These are phyloP conservation scores for Stygiomarasmius scandens DNA, from an alignment of 1,284 basidiomycete species.

Conservation along the genomic window DNA sequence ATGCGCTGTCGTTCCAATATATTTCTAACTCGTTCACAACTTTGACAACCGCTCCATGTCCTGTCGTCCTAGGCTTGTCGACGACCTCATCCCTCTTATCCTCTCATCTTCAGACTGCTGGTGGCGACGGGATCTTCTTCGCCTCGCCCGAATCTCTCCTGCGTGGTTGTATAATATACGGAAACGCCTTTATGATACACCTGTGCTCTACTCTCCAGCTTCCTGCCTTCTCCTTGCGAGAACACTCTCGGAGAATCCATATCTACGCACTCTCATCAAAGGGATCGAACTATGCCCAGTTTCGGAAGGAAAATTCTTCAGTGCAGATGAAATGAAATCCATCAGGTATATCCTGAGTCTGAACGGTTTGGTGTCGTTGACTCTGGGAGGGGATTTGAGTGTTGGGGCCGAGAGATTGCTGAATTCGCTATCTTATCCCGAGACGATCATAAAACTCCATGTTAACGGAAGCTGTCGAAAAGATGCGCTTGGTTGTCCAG, in stretches of 20 bases:
- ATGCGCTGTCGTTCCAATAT: too few relatives aligned
- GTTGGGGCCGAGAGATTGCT: conserved; percentile 50
- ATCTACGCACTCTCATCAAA: conserved; percentile 32
- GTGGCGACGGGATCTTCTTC: conserved; percentile 55
- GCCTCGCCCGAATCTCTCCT: conserved; percentile 48
- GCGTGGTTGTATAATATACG: conserved; percentile 48
- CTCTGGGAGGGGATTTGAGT: conserved; percentile 50
- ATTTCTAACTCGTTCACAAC: neutral
- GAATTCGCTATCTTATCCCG: conserved; percentile 40
- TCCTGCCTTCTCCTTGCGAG: conserved; percentile 45
- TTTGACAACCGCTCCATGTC: neutral
- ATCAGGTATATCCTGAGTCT: conserved; percentile 46
- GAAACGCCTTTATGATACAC: conserved; percentile 48
- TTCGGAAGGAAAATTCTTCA: conserved; percentile 18
- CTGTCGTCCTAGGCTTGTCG: conserved; percentile 35
- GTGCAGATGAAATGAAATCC: conserved; percentile 34
- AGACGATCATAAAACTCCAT: conserved; percentile 43
- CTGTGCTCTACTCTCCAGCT: conserved; percentile 42
- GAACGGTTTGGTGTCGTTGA: conserved; percentile 41
- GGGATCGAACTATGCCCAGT: conserved; percentile 46
- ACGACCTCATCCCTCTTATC: conserved; percentile 56
- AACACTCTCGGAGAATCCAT: conserved; percentile 40
- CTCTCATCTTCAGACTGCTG: conserved; percentile 51
- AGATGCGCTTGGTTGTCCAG: conserved; percentile 23
- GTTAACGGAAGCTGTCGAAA: conserved; percentile 43